These are phyloP conservation scores for Rhododendron kiyosumense DNA, from an alignment of 148 eudicot genomes.

Conservation along the genomic window DNA sequence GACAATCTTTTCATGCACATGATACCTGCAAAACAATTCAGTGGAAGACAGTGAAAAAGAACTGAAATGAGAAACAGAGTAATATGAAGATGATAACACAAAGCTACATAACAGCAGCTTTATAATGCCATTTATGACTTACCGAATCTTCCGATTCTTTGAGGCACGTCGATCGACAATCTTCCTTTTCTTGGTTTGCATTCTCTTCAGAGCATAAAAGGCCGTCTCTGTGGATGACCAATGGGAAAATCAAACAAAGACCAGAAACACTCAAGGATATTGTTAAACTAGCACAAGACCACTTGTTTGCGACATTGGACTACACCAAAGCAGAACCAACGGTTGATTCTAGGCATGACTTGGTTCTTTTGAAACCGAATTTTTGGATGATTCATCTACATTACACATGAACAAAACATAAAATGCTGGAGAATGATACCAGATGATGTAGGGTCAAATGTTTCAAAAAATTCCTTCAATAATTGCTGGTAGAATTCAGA, in stretches of 20 bases:
- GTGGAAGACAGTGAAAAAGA: neutral
- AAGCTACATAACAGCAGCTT: neutral
- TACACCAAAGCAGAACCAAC: neutral
- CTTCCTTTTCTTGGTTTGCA: constrained; percentile 83
- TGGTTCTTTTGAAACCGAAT: neutral
- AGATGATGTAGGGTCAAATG: constrained; percentile 61
- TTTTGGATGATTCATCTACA: neutral
- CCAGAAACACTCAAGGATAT: neutral
- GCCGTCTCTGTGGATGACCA: constrained; percentile 47
- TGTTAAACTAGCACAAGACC: neutral
- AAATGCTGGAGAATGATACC: constrained; percentile 32
- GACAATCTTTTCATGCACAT: constrained; percentile 78
- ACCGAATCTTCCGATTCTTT: constrained; percentile 94
- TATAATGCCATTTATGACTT: neutral
- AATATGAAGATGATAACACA: neutral
- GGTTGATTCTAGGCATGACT: neutral
- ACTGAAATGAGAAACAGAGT: neutral
- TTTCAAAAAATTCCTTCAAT: constrained; percentile 81
- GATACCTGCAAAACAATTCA: constrained; percentile 44
- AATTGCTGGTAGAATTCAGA: constrained; percentile 82
- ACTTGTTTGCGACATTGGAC: neutral
- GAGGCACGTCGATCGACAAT: constrained; percentile 88
- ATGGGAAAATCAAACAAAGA: neutral
- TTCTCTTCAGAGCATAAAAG: constrained; percentile 64
- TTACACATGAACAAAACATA: neutral